Conservation (phyloP, 306 rosid species). For the Cicer yamashitae region DNA sequence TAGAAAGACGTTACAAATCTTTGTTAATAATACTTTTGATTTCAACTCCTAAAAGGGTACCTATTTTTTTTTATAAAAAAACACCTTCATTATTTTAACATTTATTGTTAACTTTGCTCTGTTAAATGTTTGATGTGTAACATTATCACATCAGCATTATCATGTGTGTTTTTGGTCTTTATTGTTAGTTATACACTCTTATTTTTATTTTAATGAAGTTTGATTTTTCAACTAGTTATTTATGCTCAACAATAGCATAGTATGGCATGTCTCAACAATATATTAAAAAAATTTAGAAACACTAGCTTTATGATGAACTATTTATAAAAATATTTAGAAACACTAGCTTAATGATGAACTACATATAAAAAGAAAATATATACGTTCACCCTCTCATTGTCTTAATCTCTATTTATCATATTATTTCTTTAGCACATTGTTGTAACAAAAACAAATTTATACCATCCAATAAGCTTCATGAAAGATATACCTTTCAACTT, state of each 20-base stretch:
- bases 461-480: background rate
- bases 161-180: background rate
- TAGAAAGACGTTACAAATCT: background rate
- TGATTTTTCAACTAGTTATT: background rate
- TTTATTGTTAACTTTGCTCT: background rate
- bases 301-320: too few relatives aligned
- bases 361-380: too few relatives aligned
- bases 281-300: too few relatives aligned
- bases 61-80: background rate
- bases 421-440: background rate
- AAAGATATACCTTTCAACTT: background rate
- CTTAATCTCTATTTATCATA: too few relatives aligned
- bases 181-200: background rate
- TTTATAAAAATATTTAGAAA: too few relatives aligned
- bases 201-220: too few relatives aligned
- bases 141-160: background rate
- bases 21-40: background rate
- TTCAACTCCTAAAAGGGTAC: too few relatives aligned
- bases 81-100: background rate
- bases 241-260: background rate
- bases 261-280: too few relatives aligned
- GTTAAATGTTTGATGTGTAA: background rate
- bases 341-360: too few relatives aligned
- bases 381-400: too few relatives aligned
- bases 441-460: slow-evolving; percentile 14